Conservation (phyloP, 1,284 basidiomycete genomes). For the Cryptococcus wingfieldii region DNA sequence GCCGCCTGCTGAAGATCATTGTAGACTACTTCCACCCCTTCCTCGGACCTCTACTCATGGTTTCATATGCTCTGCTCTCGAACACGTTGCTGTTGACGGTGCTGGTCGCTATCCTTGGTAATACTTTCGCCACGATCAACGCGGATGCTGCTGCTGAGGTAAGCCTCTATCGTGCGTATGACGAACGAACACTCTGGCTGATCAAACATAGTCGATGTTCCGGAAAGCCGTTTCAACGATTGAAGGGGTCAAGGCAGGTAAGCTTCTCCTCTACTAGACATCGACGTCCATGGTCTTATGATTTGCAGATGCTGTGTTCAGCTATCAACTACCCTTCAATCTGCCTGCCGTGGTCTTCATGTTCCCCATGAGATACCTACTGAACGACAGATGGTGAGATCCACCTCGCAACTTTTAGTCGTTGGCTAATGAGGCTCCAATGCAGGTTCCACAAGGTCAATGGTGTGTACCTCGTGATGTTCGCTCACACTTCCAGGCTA, state of each 20-base stretch:
- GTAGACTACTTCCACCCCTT: constrained; percentile 64
- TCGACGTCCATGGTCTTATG: background rate
- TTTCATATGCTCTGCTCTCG: constrained; percentile 72
- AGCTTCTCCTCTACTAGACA: background rate
- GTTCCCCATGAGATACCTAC: constrained; percentile 72
- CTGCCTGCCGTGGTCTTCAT: constrained; percentile 74
- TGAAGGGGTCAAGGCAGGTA: constrained; percentile 58
- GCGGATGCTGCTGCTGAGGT: constrained; percentile 89
- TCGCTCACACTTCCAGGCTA: constrained; percentile 1
- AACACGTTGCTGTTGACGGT: constrained; percentile 60
- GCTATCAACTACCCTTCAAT: constrained; percentile 88
- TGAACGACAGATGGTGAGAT: constrained; percentile 55
- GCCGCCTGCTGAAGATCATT: constrained; percentile 26
- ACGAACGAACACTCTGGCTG: background rate
- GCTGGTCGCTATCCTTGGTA: constrained; percentile 71
- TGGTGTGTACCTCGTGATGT: constrained; percentile 55
- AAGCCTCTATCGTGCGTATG: constrained; percentile 5
- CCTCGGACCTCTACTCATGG: constrained; percentile 83
- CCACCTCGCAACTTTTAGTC: background rate
- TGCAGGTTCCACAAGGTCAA: constrained; percentile 60
- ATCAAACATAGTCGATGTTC: constrained; percentile 70
- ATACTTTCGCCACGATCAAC: constrained; percentile 87
- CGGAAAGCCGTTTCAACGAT: constrained; percentile 82
- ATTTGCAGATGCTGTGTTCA: constrained; percentile 75
- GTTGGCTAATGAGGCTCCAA: background rate